Base-by-base conservation (phyloP, 768 basidiomycete species). In the Boletus edulis region DNA sequence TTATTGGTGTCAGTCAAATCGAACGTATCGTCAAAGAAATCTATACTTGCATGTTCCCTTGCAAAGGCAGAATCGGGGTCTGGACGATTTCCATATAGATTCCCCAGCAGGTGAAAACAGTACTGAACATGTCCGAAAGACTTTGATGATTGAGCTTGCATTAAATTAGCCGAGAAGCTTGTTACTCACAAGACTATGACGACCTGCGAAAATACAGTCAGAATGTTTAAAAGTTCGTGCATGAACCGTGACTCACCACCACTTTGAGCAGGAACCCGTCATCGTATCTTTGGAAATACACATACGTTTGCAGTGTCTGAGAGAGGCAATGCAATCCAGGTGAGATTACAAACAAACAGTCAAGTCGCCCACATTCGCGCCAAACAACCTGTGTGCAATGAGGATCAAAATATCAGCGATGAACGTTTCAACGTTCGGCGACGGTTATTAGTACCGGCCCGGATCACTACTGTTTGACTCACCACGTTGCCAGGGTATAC, bases 401-500 rank as follows among this genome's bases (percentile, higher is more conserved):
- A 18, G 15, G 31, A 11, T 8, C 5, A 10, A 18, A 27, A 54
- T 12, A 12, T 37, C 35, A 37, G 31, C 40, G n/a, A 35, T n/a
- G 17, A 27, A 29, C 8, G 27, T 29, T 29, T 27, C 27, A 27
- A 27, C 8, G 27, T 27, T 27, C 8, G 8, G 27, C 8, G 27
- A 9, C 22, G 22, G 4, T 24, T 20, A 20, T 24, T 20, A 20
- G 20, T 29, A 29, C 8, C 29, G 29, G 29, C 29, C 8, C 29
- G 27, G 27, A 29, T 29, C 27, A 29, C 27, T 2, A 29, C 27
- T 2, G 8, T 29, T 29, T 29, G 29, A 37, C 56, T 52, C 24
- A 60, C 58, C 54, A 62, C 1, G 58, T 61, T 13, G 62, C 53
- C 7, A 60, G n/a, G n/a, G 51, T 48, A n/a, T 40, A 55, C 38